Base-by-base conservation (phyloP, 1,284 basidiomycete genomes). In the Pisolithus thermaeus region DNA sequence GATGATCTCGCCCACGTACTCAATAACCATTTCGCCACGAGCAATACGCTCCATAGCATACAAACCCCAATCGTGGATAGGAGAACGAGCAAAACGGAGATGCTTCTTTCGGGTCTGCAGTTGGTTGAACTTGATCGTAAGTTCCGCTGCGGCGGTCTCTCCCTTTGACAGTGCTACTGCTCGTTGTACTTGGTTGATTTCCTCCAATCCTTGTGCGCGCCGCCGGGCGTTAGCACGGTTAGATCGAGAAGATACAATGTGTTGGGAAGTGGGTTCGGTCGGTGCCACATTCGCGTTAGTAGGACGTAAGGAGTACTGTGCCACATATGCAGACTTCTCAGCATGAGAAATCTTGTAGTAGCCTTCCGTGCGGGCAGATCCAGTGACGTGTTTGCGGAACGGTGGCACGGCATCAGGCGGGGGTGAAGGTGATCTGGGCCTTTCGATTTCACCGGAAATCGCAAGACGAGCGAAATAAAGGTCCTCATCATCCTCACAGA, bases 1-100 rank as follows among this genome's bases (percentile, higher is more conserved):
- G 57, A 97, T 90, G 55, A 98, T 80, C 75, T 99, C 97, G 32
- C 97, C 97, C 8, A 99, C 97, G 63, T 99, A 99, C 73, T 99
- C 97, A 71, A 99, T 98, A 41, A 99, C 96, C 93, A 99, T 98
- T 71, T 99, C 97, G 5, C 94, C 93, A 20, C 83, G 76, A 14
- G 90, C 84, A 61, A 99, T 98, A 63, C 84, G 83, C 75, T 97
- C 93, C 84, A 95, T 89, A 30, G 94, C 92, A 66, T 96, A 97
- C 62, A 99, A 68, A 4, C 97, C 96, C 90, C 96, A 99, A 61
- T 97, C 95, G 68, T 99, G 96, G 59, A 99, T 99, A 3, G 95
- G 93, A 27, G 92, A 95, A 49, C 94, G 81, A 8, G 94, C 90
- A 64, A 99, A 99, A 36, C 92, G 87, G 49, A 99, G 80, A 65